phyloP scores from a whole-genome alignment of 148 eudicot species.

The Nepenthes mirabilis region DNA sequence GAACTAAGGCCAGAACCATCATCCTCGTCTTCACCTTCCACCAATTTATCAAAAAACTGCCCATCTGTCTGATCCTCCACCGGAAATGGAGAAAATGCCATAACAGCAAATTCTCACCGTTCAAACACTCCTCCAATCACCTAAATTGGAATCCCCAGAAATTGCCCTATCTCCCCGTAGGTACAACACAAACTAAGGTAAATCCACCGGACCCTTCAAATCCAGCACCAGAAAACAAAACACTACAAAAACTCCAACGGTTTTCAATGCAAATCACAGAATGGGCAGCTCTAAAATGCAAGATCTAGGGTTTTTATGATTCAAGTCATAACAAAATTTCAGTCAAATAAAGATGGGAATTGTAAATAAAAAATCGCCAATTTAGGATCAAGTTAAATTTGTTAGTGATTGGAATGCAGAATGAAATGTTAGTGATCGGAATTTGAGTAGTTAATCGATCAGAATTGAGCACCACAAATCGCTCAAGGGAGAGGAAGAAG shows the following conservation, averaged over 20 bases:
- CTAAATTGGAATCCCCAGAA: conserved; percentile 7
- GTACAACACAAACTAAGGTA: conserved; percentile 13
- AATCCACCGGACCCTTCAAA: conserved; percentile 2
- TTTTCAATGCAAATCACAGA: neutral
- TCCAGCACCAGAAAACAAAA: neutral
- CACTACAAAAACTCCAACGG: neutral
- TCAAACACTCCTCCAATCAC: conserved; percentile 4
- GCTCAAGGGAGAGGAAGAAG: neutral
- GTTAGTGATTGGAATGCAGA: neutral
- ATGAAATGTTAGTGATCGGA: neutral
- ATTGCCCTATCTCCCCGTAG: neutral
- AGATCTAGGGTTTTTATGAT: conserved; percentile 18
- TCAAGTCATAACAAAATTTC: neutral
- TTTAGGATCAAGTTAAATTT: neutral
- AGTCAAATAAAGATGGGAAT: too few species aligned
- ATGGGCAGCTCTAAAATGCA: neutral
- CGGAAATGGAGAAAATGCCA: conserved; percentile 61
- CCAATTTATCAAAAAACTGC: conserved; percentile 81
- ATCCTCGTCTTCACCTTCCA: conserved; percentile 42
- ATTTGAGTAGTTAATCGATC: neutral
- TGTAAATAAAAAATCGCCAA: neutral
- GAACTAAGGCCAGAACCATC: conserved; percentile 12
- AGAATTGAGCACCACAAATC: neutral
- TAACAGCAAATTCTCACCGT: conserved; percentile 19
- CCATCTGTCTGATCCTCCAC: conserved; percentile 81